Percentiles rank a stretch among this genome's conserved stretches.
phyloP scores from a whole-genome alignment of 257 asterid genomes.

The Coffea eugenioides region DNA sequence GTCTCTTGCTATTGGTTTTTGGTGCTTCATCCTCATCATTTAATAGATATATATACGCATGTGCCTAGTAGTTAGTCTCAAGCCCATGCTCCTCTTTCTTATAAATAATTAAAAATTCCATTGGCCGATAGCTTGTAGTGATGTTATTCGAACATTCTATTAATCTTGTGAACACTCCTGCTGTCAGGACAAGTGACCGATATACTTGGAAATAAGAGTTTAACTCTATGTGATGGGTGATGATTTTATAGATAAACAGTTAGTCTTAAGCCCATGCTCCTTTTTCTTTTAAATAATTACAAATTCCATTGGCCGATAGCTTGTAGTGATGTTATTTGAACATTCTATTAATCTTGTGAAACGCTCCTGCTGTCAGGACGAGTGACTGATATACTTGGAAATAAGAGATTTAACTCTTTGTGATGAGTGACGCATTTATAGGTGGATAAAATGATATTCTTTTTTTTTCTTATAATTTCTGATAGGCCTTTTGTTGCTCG shows the following conservation, averaged over 20 bases:
- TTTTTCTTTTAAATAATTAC: not conserved
- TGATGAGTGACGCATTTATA: not conserved
- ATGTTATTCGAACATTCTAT: not conserved
- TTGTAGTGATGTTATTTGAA: not conserved
- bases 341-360: no score
- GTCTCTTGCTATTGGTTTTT: slow-evolving; percentile 3
- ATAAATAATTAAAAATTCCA: not conserved
- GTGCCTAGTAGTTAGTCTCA: not conserved
- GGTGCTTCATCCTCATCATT: not conserved
- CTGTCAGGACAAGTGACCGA: no score
- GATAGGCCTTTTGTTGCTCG: not conserved
- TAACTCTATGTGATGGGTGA: not conserved
- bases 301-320: not conserved
- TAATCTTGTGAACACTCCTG: no score
- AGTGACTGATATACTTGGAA: not conserved
- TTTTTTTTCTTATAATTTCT: not conserved
- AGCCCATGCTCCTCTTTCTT: not conserved
- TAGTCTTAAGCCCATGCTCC: not conserved
- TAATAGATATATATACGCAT: not conserved
- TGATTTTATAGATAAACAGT: not conserved
- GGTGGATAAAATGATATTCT: no score
- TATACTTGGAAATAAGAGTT: not conserved
- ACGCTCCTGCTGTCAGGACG: not conserved
- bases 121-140: not conserved
- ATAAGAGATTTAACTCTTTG: not conserved